phyloP scores from a whole-genome alignment of 805 yeast genomes.

The Wickerhamomyces hampshirensis region DNA sequence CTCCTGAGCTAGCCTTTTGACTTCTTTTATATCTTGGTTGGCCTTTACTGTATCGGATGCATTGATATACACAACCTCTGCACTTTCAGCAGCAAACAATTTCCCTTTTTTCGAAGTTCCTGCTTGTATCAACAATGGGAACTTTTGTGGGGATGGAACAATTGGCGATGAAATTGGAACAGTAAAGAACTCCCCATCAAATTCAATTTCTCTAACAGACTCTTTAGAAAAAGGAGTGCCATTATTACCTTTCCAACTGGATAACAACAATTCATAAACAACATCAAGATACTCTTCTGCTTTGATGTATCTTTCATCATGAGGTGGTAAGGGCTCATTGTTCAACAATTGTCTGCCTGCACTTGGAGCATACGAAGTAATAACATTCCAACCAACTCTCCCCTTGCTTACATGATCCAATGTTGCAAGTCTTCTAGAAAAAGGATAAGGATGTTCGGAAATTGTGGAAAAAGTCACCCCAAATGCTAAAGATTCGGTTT shows the following conservation, averaged over 20 bases:
- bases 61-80: slow-evolving; percentile 36
- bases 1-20: slow-evolving; percentile 30
- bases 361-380: slow-evolving; percentile 38
- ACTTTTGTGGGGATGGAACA: slow-evolving; percentile 38
- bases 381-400: slow-evolving; percentile 45
- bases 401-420: slow-evolving; percentile 39
- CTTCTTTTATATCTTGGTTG: slow-evolving; percentile 26
- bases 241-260: slow-evolving; percentile 19
- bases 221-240: slow-evolving; percentile 30
- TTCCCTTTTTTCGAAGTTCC: slow-evolving; percentile 38
- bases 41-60: slow-evolving; percentile 31
- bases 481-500: slow-evolving; percentile 34
- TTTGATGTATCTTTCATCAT: slow-evolving; percentile 36
- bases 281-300: slow-evolving; percentile 39
- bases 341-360: slow-evolving; percentile 37
- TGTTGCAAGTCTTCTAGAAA: slow-evolving; percentile 28
- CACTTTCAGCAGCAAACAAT: slow-evolving; percentile 38
- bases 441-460: slow-evolving; percentile 37
- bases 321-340: slow-evolving; percentile 25
- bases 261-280: slow-evolving; percentile 32
- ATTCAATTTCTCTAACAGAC: slow-evolving; percentile 34
- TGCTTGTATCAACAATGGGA: slow-evolving; percentile 41
- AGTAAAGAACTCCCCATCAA: slow-evolving; percentile 33
- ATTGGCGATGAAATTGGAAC: slow-evolving; percentile 29
- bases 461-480: slow-evolving; percentile 40